Conservation (phyloP, 768 basidiomycete genomes). For the Naematelia encephala region DNA sequence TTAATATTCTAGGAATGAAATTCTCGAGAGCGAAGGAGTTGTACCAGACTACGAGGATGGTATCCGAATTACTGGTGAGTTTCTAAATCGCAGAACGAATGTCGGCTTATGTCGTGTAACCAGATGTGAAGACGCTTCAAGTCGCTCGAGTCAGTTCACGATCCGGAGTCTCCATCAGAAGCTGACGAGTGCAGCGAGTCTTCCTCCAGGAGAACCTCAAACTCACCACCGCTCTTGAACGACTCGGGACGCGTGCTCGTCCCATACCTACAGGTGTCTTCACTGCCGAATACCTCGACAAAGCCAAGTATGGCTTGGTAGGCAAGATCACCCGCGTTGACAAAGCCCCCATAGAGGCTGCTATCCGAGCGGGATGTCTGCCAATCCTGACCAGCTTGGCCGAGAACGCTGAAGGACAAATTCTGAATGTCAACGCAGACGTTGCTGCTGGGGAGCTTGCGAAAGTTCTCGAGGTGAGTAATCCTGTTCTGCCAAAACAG, state of each 20-base stretch:
- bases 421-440: conserved; percentile 98
- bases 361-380: conserved; percentile 91
- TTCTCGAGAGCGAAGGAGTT: conserved; percentile 87
- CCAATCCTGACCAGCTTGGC: conserved; percentile 94
- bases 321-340: conserved; percentile 93
- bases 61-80: conserved; percentile 87
- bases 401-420: conserved; percentile 93
- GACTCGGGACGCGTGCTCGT: conserved; percentile 90
- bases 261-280: conserved; percentile 98
- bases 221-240: conserved; percentile 87
- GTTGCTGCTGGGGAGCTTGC: conserved; percentile 96
- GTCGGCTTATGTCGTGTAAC: neutral
- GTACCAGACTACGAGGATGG: conserved; percentile 96
- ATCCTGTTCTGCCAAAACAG: neutral
- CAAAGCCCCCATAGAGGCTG: conserved; percentile 93
- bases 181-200: conserved; percentile 57
- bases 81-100: conserved; percentile 1
- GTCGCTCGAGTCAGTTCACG: conserved; percentile 65
- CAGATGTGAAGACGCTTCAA: conserved; percentile 88
- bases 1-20: conserved; percentile 62
- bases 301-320: conserved; percentile 89
- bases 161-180: neutral
- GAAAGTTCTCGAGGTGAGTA: conserved; percentile 75
- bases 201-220: conserved; percentile 97
- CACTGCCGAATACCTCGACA: conserved; percentile 92